These are phyloP conservation scores for slime mould (Dictyostelium discoideum) DNA, from an alignment of 78 protist genomes.

Conservation along the genomic window dicty_2.7 NC_007090.3:1343501-1344000, in stretches of 20 bases:
- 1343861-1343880: constrained; percentile 82
- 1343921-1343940: constrained; percentile 89
- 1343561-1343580: constrained; percentile 92
- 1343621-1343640: constrained; percentile 93
- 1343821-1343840: constrained; percentile 95
- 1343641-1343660: constrained; percentile 31
- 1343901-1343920: constrained; percentile 41
- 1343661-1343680: not conserved
- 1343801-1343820: constrained; percentile 3
- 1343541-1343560: constrained; percentile 86
- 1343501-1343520: constrained; percentile 91
- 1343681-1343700: not conserved
- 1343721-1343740: no score
- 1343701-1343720: no score
- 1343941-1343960: constrained; percentile 68
- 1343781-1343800: no score
- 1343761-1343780: no score
- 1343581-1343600: constrained; percentile 88
- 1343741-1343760: no score
- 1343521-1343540: constrained; percentile 68
- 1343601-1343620: constrained; percentile 97
- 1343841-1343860: constrained; percentile 90
- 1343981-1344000: constrained; percentile 86
- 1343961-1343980: constrained; percentile 88
- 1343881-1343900: constrained; percentile 13